phyloP scores from a whole-genome alignment of 2,329 filamentous ascomycete species.

The Hypoxylon sp. region DNA sequence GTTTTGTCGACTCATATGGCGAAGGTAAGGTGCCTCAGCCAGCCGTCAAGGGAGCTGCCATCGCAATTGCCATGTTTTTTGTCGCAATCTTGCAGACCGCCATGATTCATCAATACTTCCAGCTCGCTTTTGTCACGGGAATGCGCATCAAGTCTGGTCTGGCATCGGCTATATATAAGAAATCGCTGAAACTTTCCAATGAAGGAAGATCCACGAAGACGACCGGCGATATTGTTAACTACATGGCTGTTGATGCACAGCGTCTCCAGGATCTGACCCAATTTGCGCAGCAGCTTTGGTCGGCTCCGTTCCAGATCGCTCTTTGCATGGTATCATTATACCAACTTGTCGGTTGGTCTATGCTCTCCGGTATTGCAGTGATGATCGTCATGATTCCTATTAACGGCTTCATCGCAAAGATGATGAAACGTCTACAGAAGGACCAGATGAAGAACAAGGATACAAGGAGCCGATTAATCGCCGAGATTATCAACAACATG shows the following conservation, averaged over 20 bases:
- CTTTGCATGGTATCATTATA: slow-evolving; percentile 97
- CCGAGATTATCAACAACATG: slow-evolving; percentile 99
- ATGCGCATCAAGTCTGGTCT: slow-evolving; percentile 96
- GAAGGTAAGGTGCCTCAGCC: slow-evolving; percentile 74
- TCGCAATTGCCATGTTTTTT: slow-evolving; percentile 91
- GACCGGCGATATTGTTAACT: slow-evolving; percentile 98
- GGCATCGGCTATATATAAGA: slow-evolving; percentile 91
- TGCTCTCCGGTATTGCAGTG: slow-evolving; percentile 92
- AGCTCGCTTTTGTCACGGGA: slow-evolving; percentile 91
- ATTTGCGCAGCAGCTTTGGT: slow-evolving; percentile 95
- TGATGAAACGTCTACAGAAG: slow-evolving; percentile 96
- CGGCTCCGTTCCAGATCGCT: slow-evolving; percentile 94
- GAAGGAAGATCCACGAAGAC: slow-evolving; percentile 90
- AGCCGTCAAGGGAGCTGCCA: slow-evolving; percentile 83
- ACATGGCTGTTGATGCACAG: slow-evolving; percentile 98
- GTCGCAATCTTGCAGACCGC: slow-evolving; percentile 88
- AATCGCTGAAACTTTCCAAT: slow-evolving; percentile 89
- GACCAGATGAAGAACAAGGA: slow-evolving; percentile 99
- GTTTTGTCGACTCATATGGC: slow-evolving; percentile 83
- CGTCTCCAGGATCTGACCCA: slow-evolving; percentile 94
- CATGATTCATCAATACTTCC: slow-evolving; percentile 97
- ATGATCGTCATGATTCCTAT: slow-evolving; percentile 99
- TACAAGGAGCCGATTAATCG: slow-evolving; percentile 89
- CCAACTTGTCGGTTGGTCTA: slow-evolving; percentile 91
- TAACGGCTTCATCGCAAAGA: slow-evolving; percentile 88